Evolutionary conservation across 176 grass and related monocot genomes (phyloP).

Genomic region (Avena eriantha): DNA sequence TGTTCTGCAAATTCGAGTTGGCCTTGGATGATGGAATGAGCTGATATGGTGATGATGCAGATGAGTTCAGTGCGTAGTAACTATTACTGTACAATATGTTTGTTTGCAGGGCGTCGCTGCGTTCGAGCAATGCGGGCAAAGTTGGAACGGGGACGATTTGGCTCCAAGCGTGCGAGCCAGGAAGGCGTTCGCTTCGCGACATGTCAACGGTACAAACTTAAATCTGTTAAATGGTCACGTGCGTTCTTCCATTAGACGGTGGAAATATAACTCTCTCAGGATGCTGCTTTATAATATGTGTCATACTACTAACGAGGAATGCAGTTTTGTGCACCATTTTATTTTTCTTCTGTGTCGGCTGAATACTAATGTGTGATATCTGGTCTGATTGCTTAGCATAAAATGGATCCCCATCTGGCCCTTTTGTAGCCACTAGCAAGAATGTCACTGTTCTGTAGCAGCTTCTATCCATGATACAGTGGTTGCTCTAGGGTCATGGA

Average conservation of each 20-base stretch:
- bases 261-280: background rate
- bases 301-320: background rate
- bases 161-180: too few species aligned
- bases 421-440: background rate
- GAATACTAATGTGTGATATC: background rate
- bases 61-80: background rate
- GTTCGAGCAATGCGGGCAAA: too few species aligned
- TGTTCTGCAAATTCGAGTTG: background rate
- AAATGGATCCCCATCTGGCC: background rate
- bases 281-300: constrained; percentile 15
- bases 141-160: background rate
- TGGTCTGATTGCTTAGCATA: background rate
- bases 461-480: constrained; percentile 8
- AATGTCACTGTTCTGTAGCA: constrained; percentile 12
- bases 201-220: constrained; percentile 18
- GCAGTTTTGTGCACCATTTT: background rate
- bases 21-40: background rate
- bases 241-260: constrained; percentile 5
- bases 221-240: background rate
- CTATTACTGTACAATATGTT: background rate
- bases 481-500: constrained; percentile 36
- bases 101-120: background rate
- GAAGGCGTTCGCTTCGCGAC: background rate
- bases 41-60: background rate
- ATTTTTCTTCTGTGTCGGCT: background rate